Evolutionary conservation across 2,329 filamentous ascomycete genomes (phyloP).

Genomic region (Rhexocercosporidium sp.): DNA sequence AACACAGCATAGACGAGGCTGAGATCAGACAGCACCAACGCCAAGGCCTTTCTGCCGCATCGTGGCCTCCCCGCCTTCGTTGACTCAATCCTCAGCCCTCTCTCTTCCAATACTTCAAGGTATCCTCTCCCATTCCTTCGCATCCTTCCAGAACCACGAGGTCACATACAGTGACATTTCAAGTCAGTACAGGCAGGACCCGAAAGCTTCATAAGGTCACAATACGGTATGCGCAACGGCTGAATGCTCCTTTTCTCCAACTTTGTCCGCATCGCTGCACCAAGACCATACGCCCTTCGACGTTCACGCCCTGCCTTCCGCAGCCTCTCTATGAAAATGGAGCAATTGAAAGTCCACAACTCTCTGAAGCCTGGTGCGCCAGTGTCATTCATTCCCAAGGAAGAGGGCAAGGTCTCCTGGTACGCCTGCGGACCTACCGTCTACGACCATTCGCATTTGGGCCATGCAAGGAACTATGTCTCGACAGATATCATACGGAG

Average conservation of each 20-base stretch:
- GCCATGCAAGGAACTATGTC: constrained; percentile 76
- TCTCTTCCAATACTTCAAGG: no score
- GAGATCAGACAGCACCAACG: no score
- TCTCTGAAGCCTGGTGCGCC: constrained; percentile 39
- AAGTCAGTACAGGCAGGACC: no score
- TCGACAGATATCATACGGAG: constrained; percentile 73
- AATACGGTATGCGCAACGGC: constrained; percentile 11
- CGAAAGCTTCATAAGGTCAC: no score
- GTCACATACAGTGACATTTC: no score
- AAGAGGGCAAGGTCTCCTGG: constrained; percentile 55
- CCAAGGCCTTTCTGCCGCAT: no score
- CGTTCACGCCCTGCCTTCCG: no score
- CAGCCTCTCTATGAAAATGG: constrained; percentile 30
- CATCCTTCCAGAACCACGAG: no score
- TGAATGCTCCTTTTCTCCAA: constrained; percentile 28
- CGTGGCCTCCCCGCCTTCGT: no score
- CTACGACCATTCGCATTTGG: constrained; percentile 70
- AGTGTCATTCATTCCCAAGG: constrained; percentile 39
- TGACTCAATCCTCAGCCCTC: no score
- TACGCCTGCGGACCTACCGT: constrained; percentile 76
- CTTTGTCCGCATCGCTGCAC: constrained; percentile 23
- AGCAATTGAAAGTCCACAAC: constrained; percentile 41
- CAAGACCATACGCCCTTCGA: neutral
- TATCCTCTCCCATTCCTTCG: no score
- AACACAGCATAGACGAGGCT: no score